phyloP scores from a whole-genome alignment of 2,329 filamentous ascomycete genomes.

The Emmonsiellopsis sp. region DNA sequence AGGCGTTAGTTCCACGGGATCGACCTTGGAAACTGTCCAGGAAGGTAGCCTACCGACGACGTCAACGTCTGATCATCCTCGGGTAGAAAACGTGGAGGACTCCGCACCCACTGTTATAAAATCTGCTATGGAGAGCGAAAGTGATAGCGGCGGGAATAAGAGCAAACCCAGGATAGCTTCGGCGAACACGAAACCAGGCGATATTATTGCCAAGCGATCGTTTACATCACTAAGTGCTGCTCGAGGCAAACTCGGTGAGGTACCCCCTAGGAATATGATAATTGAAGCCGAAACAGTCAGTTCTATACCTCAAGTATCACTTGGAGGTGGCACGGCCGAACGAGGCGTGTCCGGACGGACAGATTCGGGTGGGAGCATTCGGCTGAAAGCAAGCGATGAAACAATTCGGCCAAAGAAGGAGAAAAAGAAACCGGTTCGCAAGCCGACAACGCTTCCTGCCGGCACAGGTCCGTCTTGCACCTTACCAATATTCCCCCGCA shows the following conservation, averaged over 20 bases:
- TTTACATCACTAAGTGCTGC: constrained; percentile 53
- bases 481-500: not conserved
- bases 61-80: constrained; percentile 37
- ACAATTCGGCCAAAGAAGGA: constrained; percentile 93
- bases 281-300: constrained; percentile 95
- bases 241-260: constrained; percentile 62
- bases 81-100: constrained; percentile 32
- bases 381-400: constrained; percentile 83
- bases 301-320: constrained; percentile 74
- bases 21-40: constrained; percentile 78
- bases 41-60: constrained; percentile 74
- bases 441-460: constrained; percentile 49
- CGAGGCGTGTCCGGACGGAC: constrained; percentile 49
- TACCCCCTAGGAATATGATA: constrained; percentile 82
- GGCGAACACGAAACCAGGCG: constrained; percentile 36
- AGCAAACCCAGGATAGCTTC: constrained; percentile 26
- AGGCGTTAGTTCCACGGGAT: constrained; percentile 48
- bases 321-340: constrained; percentile 53
- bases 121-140: constrained; percentile 50
- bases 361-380: constrained; percentile 61
- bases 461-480: constrained; percentile 13
- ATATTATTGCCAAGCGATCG: constrained; percentile 55
- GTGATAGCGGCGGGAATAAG: constrained; percentile 41
- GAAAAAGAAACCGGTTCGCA: constrained; percentile 69
- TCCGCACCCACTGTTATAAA: constrained; percentile 36